Base-by-base conservation (phyloP, 495 filamentous ascomycete species). In the Penicillium argentinense region DNA sequence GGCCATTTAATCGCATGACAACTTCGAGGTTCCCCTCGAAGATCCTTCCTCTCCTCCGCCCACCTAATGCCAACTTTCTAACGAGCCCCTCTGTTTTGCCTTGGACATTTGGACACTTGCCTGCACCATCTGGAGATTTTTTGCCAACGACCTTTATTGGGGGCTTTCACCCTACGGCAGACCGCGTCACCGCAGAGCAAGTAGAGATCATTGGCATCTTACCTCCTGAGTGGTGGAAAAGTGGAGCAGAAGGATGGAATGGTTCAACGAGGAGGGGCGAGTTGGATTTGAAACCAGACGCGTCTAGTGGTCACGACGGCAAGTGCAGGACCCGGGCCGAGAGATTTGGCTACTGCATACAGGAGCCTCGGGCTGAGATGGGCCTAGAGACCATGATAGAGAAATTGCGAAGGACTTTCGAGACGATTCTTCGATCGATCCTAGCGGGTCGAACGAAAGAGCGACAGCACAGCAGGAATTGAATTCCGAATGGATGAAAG, bases 71-170 rank as follows among this genome's bases (percentile, higher is more conserved):
- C 3, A 42, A n/a, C 61, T 59, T 40, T 51, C 50, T 9, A 43
- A 64, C 6, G 41, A 50, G 23, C 52, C 59, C 3, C 57, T 64
- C 23, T 63, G 60, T 8, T 64, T 64, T 45, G n/a, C 58, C 24
- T 53, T 48, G 1, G 66, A 71, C 16, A 58, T 66, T 14, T 68
- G 63, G 60, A 60, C 60, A 14, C 62, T 64, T 34, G 66, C 59
- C 16, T 63, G 60, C 42, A 57, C 49, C 8, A 56, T 67, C 16
- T 66, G 47, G 66, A 63, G 24, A 57, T 69, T 39, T 41, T 64
- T 37, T 57, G 60, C 32, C 47, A 62, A 12, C 50, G 56, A 8
- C 58, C 57, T 18, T 45, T 69, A 18, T 68, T 66, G 47, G 54
- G 61, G 1, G 37, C 44, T 0, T 57, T 56, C 41, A 18, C 5